phyloP scores from a whole-genome alignment of 1,284 basidiomycete genomes.

The Cryptococcus floricola region DNA sequence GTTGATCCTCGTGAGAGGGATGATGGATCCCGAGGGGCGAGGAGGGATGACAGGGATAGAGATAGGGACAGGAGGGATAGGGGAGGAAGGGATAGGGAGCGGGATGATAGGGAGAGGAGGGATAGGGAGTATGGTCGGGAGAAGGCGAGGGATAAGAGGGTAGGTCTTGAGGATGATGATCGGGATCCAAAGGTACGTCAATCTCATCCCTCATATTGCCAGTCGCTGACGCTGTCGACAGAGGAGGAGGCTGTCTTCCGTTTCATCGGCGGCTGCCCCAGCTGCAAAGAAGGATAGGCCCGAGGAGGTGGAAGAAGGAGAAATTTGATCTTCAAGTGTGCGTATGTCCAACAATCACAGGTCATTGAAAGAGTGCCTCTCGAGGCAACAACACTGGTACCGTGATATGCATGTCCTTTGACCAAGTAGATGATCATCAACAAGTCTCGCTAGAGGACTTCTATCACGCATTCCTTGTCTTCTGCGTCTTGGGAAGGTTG shows the following conservation, averaged over 20 bases:
- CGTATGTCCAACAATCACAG: neutral
- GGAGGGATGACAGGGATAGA: slow-evolving; percentile 23
- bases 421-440: too few relatives aligned
- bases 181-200: slow-evolving; percentile 7
- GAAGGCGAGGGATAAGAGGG: slow-evolving; percentile 5
- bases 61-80: slow-evolving; percentile 17
- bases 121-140: slow-evolving; percentile 6
- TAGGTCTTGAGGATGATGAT: slow-evolving; percentile 4
- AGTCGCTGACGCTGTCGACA: neutral
- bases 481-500: too few relatives aligned
- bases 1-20: slow-evolving; percentile 32
- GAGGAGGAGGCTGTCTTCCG: neutral
- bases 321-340: slow-evolving; percentile 20
- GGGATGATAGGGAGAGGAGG: slow-evolving; percentile 16
- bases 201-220: neutral
- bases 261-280: neutral
- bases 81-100: slow-evolving; percentile 4
- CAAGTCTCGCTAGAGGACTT: too few relatives aligned
- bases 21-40: slow-evolving; percentile 20
- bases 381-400: too few relatives aligned
- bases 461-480: too few relatives aligned
- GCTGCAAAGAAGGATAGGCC: slow-evolving; percentile 1
- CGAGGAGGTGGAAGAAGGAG: slow-evolving; percentile 36
- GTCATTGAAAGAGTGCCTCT: too few relatives aligned
- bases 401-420: too few relatives aligned